phyloP scores from a whole-genome alignment of 495 filamentous ascomycete species.

The Podospora pseudopauciseta region DNA sequence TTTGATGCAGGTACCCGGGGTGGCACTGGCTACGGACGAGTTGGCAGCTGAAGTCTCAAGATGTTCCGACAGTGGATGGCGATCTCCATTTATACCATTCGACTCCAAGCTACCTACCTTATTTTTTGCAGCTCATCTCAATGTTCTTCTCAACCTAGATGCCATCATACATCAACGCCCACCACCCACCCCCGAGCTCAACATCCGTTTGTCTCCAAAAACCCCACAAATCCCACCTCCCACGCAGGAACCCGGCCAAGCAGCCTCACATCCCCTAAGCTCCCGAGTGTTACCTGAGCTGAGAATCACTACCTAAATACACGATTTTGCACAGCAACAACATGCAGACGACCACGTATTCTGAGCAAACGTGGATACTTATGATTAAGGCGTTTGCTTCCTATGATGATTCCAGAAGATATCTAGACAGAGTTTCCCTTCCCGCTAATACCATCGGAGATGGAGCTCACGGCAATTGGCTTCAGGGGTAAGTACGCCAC shows the following conservation, averaged over 20 bases:
- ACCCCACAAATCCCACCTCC: background rate
- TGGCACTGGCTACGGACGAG: background rate
- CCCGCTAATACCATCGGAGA: no score
- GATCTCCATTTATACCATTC: no score
- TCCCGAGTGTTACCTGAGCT: background rate
- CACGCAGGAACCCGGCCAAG: background rate
- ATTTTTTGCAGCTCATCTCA: no score
- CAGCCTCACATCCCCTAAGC: background rate
- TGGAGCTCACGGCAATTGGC: background rate
- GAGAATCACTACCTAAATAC: background rate
- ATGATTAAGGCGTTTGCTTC: no score
- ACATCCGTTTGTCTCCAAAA: background rate
- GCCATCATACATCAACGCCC: no score
- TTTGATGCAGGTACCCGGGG: background rate
- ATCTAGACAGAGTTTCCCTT: background rate
- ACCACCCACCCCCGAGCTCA: background rate
- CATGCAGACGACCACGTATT: no score
- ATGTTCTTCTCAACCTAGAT: no score
- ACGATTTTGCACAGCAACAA: background rate
- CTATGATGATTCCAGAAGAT: background rate
- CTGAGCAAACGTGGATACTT: no score
- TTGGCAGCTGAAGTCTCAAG: background rate
- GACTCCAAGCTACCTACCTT: no score
- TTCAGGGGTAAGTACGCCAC: background rate
- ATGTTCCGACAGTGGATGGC: background rate